Evolutionary conservation across 768 basidiomycete genomes (phyloP), one percentile per base, ranked within the genome.

Genomic region (Tephrocybe sp.): DNA sequence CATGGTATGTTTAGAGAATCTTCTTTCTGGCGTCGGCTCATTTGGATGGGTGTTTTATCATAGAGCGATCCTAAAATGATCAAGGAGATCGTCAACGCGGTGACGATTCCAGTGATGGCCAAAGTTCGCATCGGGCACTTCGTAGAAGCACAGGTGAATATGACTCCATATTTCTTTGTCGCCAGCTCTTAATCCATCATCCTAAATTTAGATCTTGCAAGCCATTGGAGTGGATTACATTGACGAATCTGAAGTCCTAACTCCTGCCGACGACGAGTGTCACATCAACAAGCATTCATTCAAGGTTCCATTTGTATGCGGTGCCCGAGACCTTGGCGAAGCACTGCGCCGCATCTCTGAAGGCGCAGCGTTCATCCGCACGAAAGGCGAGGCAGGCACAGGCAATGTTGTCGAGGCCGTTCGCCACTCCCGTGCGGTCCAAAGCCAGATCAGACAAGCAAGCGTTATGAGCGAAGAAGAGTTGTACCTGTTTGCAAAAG

Each of bases 361-460:
- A 68, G 97, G 97, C 40, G 96, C 96, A 1, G 92, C 97, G 0
- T 94, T 98, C 80, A 94, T 99, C 71, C 92, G 97, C 59, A 98
- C 96, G 52, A 99, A 98, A 72, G 96, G 93, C 48, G 88, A 91
- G 68, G 87, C 87, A 14, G 91, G 91, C 16, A 92, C 91, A 0
- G 91, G 91, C 36, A 93, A 93, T 64, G 87, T 92, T 42, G 88
- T 92, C 50, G 91, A 93, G 68, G 97, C 97, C 39, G 97, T 98
- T 48, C 84, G 92, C 53, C 96, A 99, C 72, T 82, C 86, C 55
- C 86, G 97, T 34, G 73, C 87, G 14, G 84, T 98, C 51, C 84
- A 81, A 72, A 72, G 82, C 59, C 89, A 93, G 63, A 96, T 98
- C 69, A 81, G 90, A 61, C 82, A 79, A 61, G 89, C 91, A 10